phyloP scores from a whole-genome alignment of 2,329 filamentous ascomycete species.

The Beauveria scarabaeidicola region DNA sequence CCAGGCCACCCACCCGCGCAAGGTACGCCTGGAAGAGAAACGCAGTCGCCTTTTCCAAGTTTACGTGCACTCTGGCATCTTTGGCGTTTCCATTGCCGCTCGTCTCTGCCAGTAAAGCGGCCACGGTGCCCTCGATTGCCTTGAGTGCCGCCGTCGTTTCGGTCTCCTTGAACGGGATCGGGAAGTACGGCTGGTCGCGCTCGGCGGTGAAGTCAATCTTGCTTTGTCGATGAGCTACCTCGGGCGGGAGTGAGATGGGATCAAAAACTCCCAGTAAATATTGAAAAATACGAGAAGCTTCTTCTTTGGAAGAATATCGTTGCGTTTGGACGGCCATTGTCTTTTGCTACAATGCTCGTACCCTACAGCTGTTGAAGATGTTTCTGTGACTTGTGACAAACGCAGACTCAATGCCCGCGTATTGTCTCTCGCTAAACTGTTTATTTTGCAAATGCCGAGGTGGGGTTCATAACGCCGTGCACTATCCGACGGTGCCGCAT shows the following conservation, averaged over 20 bases:
- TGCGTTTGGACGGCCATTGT: not conserved
- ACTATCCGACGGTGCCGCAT: conserved; percentile 3
- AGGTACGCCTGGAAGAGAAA: conserved; percentile 33
- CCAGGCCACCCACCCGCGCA: conserved; percentile 28
- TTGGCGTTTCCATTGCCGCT: conserved; percentile 12
- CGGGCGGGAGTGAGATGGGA: conserved; percentile 21
- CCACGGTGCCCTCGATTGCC: conserved; percentile 31
- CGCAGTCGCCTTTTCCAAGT: conserved; percentile 32
- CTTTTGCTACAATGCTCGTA: not conserved
- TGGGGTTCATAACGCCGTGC: not conserved
- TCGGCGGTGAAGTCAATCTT: conserved; percentile 26
- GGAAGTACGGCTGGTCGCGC: conserved; percentile 33
- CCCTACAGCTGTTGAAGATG: not conserved
- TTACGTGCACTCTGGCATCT: conserved; percentile 20
- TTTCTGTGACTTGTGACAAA: not conserved
- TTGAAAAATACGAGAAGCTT: conserved; percentile 19
- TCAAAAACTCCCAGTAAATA: conserved; percentile 21
- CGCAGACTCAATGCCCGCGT: not conserved
- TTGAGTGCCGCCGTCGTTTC: conserved; percentile 36
- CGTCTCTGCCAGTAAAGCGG: conserved; percentile 23
- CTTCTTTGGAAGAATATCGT: conserved; percentile 19
- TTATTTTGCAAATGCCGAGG: not conserved
- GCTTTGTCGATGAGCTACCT: conserved; percentile 17
- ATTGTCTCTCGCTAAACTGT: not conserved
- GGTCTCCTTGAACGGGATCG: conserved; percentile 39